These are phyloP conservation scores for Bipolaris victoriae DNA, from an alignment of 2,329 filamentous ascomycete species.

Conservation along the genomic window DNA sequence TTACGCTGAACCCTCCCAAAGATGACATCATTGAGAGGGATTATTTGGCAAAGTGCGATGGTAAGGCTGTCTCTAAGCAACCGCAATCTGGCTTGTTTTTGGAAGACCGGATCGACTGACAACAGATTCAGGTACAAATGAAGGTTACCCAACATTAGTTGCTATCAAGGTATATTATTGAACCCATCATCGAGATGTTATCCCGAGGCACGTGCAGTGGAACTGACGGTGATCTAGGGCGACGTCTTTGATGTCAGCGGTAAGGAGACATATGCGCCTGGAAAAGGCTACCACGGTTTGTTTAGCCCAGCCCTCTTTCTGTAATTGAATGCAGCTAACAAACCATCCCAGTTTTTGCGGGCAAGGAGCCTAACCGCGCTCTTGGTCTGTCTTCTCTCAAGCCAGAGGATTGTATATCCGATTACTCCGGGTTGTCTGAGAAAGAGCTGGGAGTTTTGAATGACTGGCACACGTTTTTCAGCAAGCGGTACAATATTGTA, in stretches of 20 bases:
- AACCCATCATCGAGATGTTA: neutral
- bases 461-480: conserved; percentile 96
- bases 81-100: neutral
- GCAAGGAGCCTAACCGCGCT: conserved; percentile 93
- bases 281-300: conserved; percentile 84
- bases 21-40: conserved; percentile 83
- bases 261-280: conserved; percentile 83
- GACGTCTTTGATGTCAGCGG: conserved; percentile 92
- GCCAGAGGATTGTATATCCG: conserved; percentile 75
- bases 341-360: conserved; percentile 78
- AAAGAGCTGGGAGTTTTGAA: conserved; percentile 84
- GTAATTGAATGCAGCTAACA: conserved; percentile 11
- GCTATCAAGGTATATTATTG: conserved; percentile 59
- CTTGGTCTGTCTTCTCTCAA: conserved; percentile 87
- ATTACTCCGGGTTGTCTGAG: conserved; percentile 83
- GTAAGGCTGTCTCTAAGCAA: conserved; percentile 58
- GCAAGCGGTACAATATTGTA: conserved; percentile 93
- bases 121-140: conserved; percentile 63
- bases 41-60: conserved; percentile 80
- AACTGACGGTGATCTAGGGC: conserved; percentile 62
- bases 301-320: conserved; percentile 11
- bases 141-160: conserved; percentile 64
- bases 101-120: conserved; percentile 1
- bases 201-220: neutral
- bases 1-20: conserved; percentile 82